Conservation (phyloP, 495 filamentous ascomycete genomes). For the Evernia prunastri region DNA sequence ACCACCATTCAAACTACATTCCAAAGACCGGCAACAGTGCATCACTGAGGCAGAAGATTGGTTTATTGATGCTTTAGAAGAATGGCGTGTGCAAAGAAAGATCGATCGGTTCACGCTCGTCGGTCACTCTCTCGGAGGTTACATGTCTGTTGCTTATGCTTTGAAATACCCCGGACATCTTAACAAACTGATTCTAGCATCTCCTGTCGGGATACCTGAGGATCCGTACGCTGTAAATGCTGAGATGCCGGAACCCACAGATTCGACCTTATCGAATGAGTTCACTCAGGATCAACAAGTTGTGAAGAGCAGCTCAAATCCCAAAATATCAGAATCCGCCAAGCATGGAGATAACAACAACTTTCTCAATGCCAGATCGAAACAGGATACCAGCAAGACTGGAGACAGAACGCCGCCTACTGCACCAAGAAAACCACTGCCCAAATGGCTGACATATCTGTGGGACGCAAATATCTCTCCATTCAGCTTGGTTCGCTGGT, state of each 20-base stretch:
- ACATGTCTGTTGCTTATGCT: conserved; percentile 88
- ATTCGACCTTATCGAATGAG: conserved; percentile 63
- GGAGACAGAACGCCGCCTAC: conserved; percentile 34
- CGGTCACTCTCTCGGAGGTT: conserved; percentile 89
- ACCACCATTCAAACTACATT: conserved; percentile 73
- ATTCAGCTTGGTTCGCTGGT: conserved; percentile 80
- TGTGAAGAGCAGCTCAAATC: conserved; percentile 35
- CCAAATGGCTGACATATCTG: conserved; percentile 81
- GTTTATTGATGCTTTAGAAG: conserved; percentile 94
- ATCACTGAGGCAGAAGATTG: conserved; percentile 88
- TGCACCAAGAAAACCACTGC: conserved; percentile 53
- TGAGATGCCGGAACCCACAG: conserved; percentile 67
- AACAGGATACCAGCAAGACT: conserved; percentile 31
- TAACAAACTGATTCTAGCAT: conserved; percentile 92
- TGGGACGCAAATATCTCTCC: conserved; percentile 98
- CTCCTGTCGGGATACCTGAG: conserved; percentile 89
- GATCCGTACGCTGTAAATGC: conserved; percentile 85
- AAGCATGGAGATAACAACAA: conserved; percentile 51
- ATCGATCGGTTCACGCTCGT: conserved; percentile 91
- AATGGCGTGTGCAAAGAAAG: conserved; percentile 82
- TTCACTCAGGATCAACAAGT: conserved; percentile 67
- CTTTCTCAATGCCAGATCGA: conserved; percentile 47
- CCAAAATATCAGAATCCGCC: conserved; percentile 25
- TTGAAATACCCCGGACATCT: conserved; percentile 90
- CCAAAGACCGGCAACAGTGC: conserved; percentile 73